Evolutionary conservation across 2,329 filamentous ascomycete species (phyloP).

Genomic region (Aspergillus brasiliensis): DNA sequence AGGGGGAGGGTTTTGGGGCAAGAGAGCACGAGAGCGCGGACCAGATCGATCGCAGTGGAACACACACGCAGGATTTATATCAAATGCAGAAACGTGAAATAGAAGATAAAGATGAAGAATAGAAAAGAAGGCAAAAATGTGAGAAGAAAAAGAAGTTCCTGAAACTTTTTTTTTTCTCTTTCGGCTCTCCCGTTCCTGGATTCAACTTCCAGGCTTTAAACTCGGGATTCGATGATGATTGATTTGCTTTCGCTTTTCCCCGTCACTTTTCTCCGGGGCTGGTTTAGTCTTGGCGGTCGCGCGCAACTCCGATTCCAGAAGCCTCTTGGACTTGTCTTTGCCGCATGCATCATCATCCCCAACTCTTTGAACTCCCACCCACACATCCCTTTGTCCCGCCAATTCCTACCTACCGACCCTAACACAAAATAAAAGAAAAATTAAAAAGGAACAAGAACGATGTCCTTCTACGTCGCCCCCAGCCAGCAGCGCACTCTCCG

Average conservation of each 20-base stretch:
- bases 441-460: slow-evolving; percentile 13
- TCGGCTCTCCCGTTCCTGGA: not conserved
- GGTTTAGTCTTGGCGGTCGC: slow-evolving; percentile 35
- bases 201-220: not conserved
- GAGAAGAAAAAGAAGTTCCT: not conserved
- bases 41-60: too few relatives aligned
- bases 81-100: not conserved
- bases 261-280: slow-evolving; percentile 18
- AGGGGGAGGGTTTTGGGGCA: slow-evolving; percentile 25
- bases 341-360: not conserved
- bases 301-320: slow-evolving; percentile 27
- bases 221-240: not conserved
- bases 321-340: slow-evolving; percentile 18
- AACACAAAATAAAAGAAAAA: too few relatives aligned
- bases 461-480: slow-evolving; percentile 69
- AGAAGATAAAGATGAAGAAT: not conserved
- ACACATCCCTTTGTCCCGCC: not conserved
- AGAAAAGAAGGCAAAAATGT: not conserved
- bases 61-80: too few relatives aligned
- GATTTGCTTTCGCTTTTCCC: slow-evolving; percentile 7
- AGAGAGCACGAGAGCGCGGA: slow-evolving; percentile 16
- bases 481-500: slow-evolving; percentile 82
- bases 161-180: too few relatives aligned
- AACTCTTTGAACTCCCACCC: not conserved
- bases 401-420: not conserved